Evolutionary conservation across 2,329 filamentous ascomycete species (phyloP).

Genomic region (Ophioceras dolichostomum): DNA sequence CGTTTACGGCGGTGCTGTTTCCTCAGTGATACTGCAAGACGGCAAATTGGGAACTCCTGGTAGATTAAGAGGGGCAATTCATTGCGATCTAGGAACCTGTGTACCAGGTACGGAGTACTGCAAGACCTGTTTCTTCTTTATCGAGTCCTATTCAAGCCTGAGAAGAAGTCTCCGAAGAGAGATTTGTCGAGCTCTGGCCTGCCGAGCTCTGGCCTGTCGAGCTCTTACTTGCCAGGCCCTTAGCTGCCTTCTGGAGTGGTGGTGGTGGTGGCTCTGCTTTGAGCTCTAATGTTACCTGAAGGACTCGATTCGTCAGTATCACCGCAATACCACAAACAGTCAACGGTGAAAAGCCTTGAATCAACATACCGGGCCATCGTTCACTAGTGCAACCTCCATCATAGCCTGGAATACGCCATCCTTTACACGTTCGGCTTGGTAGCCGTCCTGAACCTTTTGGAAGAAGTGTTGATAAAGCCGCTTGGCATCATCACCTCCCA

Average conservation of each 20-base stretch:
- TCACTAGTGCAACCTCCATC: conserved; percentile 94
- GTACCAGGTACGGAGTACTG: too few species aligned
- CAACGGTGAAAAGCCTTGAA: not conserved
- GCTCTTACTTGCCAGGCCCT: too few species aligned
- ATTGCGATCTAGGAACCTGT: too few species aligned
- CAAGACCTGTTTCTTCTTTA: too few species aligned
- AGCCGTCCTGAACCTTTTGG: conserved; percentile 58
- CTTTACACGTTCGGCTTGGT: conserved; percentile 65
- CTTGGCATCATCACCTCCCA: conserved; percentile 65
- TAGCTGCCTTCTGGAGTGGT: conserved; percentile 5
- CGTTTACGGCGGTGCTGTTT: too few species aligned
- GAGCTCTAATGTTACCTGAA: conserved; percentile 26
- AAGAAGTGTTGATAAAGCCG: conserved; percentile 78
- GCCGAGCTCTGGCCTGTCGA: too few species aligned
- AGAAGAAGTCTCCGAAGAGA: too few species aligned
- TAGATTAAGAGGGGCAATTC: too few species aligned
- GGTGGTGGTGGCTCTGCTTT: conserved; percentile 9
- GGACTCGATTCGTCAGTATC: conserved; percentile 5
- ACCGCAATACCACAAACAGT: not conserved
- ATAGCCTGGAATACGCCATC: conserved; percentile 97
- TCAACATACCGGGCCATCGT: conserved; percentile 57
- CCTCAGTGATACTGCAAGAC: too few species aligned
- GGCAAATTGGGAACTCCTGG: too few species aligned
- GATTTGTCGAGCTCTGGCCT: too few species aligned
- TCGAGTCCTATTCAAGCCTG: too few species aligned